Percentiles rank a stretch among this genome's conserved stretches.
Evolutionary conservation across 352 stramenopile genomes (phyloP).

Genomic region (Thraustochytrium striatum): DNA sequence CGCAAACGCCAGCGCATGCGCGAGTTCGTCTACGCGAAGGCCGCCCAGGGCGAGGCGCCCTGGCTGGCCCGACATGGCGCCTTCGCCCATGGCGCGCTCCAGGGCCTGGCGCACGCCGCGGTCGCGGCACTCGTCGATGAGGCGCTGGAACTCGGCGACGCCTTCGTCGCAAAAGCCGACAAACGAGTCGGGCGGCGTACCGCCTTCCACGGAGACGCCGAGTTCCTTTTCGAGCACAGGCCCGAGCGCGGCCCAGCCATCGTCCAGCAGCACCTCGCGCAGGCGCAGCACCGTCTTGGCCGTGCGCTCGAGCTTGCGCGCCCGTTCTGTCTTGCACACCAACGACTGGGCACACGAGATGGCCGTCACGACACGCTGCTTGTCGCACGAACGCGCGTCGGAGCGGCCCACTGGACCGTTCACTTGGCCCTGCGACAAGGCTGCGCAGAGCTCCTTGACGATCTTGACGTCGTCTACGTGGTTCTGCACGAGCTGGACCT

Average conservation of each 20-base stretch:
- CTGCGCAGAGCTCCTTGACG: constrained; percentile 25
- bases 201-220: constrained; percentile 22
- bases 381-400: constrained; percentile 2
- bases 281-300: constrained; percentile 1
- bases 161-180: constrained; percentile 1
- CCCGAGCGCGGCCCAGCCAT: not conserved
- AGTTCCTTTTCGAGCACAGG: constrained; percentile 2
- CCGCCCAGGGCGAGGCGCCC: not conserved
- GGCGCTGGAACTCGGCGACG: constrained; percentile 12
- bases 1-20: not conserved
- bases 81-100: not conserved
- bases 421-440: not conserved
- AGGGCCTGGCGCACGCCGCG: not conserved
- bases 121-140: constrained; percentile 41
- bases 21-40: not conserved
- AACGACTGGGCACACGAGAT: not conserved
- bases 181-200: constrained; percentile 19
- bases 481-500: constrained; percentile 38
- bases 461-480: constrained; percentile 47
- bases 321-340: constrained; percentile 34
- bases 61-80: not conserved
- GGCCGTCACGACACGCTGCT: not conserved
- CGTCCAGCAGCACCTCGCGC: not conserved
- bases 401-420: not conserved
- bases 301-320: constrained; percentile 39